phyloP scores from a whole-genome alignment of 371 early-diverging fungal species.

The Saksenaea oblongispora region DNA sequence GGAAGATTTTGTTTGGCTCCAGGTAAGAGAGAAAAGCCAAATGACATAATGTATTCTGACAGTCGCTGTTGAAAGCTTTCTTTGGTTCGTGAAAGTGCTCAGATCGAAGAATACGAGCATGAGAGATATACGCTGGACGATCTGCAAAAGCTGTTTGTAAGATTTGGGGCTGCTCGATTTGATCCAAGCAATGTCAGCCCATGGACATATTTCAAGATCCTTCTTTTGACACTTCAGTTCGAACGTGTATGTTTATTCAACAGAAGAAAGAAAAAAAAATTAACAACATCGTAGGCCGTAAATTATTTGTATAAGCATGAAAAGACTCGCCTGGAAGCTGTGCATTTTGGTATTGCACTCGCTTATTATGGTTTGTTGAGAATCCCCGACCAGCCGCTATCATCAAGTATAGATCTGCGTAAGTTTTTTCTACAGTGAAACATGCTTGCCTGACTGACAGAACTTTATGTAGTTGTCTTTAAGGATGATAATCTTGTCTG shows the following conservation, averaged over 20 bases:
- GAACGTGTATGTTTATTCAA: slow-evolving; percentile 58
- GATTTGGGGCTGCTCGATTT: slow-evolving; percentile 72
- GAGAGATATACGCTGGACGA: slow-evolving; percentile 70
- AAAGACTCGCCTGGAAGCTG: slow-evolving; percentile 73
- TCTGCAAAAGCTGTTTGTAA: slow-evolving; percentile 61
- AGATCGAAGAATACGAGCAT: slow-evolving; percentile 42
- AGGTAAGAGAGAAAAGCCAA: slow-evolving; percentile 16
- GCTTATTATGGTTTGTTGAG: slow-evolving; percentile 77
- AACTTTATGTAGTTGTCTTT: slow-evolving; percentile 16
- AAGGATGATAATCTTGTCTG: slow-evolving; percentile 30
- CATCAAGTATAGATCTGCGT: slow-evolving; percentile 30
- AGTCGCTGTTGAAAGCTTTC: slow-evolving; percentile 42
- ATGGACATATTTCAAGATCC: slow-evolving; percentile 78
- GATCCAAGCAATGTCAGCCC: slow-evolving; percentile 70
- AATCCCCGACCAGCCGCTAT: slow-evolving; percentile 55
- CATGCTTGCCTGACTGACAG: not conserved
- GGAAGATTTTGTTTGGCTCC: slow-evolving; percentile 89
- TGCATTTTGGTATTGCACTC: slow-evolving; percentile 87
- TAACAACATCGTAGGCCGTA: slow-evolving; percentile 56
- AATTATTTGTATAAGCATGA: slow-evolving; percentile 65
- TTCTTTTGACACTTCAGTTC: slow-evolving; percentile 85
- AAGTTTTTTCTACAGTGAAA: slow-evolving; percentile 13
- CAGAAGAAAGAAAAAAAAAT: not conserved
- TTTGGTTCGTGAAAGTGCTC: slow-evolving; percentile 61
- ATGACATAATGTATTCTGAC: not conserved